These are phyloP conservation scores for Aspergillus sp. DNA, from an alignment of 2,329 filamentous ascomycete genomes.

Conservation along the genomic window DNA sequence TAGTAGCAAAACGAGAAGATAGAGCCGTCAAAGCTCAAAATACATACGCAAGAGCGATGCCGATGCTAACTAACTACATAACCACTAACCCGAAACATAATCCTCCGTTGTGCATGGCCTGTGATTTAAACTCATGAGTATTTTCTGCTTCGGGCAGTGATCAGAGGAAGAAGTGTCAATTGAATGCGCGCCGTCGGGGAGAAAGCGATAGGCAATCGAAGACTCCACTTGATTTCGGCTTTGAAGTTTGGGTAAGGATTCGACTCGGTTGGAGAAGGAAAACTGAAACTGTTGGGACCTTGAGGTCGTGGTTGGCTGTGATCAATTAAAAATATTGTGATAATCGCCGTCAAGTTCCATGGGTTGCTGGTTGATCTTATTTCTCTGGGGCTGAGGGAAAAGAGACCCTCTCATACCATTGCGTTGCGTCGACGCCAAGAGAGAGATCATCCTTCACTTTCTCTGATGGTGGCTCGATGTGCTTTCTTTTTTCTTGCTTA, in stretches of 20 bases:
- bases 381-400: background rate
- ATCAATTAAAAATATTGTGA: no score
- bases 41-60: no score
- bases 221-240: background rate
- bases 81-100: conserved; percentile 7
- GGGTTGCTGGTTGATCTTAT: conserved; percentile 1
- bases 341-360: no score
- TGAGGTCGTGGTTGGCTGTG: no score
- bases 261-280: no score
- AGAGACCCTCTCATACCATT: background rate
- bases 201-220: background rate
- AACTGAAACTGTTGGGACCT: no score
- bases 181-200: conserved; percentile 8
- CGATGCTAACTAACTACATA: no score
- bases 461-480: background rate
- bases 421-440: conserved; percentile 3
- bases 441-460: conserved; percentile 5
- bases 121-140: conserved; percentile 9
- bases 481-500: background rate
- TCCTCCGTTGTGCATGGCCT: conserved; percentile 9
- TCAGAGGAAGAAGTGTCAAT: conserved; percentile 13
- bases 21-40: no score
- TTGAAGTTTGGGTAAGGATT: conserved; percentile 1
- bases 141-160: conserved; percentile 19
- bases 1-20: no score